Base-by-base conservation (phyloP, 1,284 basidiomycete species). In the Tranzscheliella williamsii region DNA sequence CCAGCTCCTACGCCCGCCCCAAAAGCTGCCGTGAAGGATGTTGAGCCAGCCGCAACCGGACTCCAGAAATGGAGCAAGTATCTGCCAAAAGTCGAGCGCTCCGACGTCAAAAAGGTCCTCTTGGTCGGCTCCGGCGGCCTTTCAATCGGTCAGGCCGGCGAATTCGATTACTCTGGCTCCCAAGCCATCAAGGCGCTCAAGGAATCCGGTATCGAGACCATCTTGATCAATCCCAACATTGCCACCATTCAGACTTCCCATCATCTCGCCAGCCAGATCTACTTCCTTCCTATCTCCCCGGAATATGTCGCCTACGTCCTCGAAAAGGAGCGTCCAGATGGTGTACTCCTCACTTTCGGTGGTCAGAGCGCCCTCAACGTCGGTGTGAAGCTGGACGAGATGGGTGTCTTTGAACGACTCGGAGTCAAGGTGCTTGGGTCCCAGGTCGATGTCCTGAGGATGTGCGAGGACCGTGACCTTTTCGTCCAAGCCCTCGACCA, bases 161-260 rank as follows among this genome's bases (percentile, higher is more conserved):
- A 99, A 80, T 99, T 99, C 80, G 95, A 99, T 80, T 98, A 99
- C 81, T 96, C 92, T 22, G 95, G 75, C 89, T 97, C 94, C 7
- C 95, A 98, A 81, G 95, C 95, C 24, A 87, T 99, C 81, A 99
- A 99, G 80, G 95, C 95, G 12, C 86, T 99, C 49, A 86, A 88
- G 55, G 95, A 99, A 79, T 91, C 92, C 77, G 92, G 94, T 43
- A 87, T 97, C 55, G 86, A 93, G 68, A 92, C 94, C 24, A 87
- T 98, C 61, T 86, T 99, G 56, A 71, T 76, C 72, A 75, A 76
- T 56, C 74, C 74, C 20, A 76, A 76, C 51, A 76, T 76, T 52
- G 74, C 74, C 4, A 76, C 74, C 26, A 75, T 76, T 33, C 74
- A 75, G 44, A 76, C 74, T 0, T 96, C 92, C 18, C 94, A 98